phyloP scores from a whole-genome alignment of 2,329 filamentous ascomycete species.

The Aspergillus sp. region DNA sequence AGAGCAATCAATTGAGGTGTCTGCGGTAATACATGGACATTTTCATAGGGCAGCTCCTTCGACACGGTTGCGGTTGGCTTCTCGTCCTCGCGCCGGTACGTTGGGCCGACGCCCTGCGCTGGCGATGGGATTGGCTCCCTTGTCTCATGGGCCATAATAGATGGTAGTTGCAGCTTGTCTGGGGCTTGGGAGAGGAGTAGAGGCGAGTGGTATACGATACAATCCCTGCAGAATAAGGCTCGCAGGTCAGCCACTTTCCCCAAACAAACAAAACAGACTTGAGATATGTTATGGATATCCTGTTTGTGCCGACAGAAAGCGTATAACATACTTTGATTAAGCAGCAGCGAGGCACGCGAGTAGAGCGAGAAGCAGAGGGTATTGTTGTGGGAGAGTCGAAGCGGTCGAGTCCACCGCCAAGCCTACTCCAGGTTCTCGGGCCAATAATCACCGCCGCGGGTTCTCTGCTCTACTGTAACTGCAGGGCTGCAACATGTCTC shows the following conservation, averaged over 20 bases:
- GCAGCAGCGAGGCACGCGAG: no score
- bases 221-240: not conserved
- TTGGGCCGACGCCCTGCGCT: slow-evolving; percentile 64
- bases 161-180: slow-evolving; percentile 4
- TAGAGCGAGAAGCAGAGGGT: no score
- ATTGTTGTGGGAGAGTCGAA: no score
- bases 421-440: no score
- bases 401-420: no score
- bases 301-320: no score
- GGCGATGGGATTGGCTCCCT: slow-evolving; percentile 34
- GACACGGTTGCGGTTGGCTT: slow-evolving; percentile 87
- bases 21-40: slow-evolving; percentile 82
- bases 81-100: slow-evolving; percentile 64
- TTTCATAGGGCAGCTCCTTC: slow-evolving; percentile 67
- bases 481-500: no score
- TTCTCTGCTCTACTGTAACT: no score
- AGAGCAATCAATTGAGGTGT: slow-evolving; percentile 95
- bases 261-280: not conserved
- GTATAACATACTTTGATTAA: no score
- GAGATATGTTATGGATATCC: no score
- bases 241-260: no score
- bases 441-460: not conserved
- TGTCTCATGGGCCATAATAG: slow-evolving; percentile 16
- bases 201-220: not conserved
- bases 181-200: not conserved